Percentiles rank a stretch among this genome's conserved stretches.
Conservation (phyloP, 805 yeast species). For the Grigorovia jiainica region DNA sequence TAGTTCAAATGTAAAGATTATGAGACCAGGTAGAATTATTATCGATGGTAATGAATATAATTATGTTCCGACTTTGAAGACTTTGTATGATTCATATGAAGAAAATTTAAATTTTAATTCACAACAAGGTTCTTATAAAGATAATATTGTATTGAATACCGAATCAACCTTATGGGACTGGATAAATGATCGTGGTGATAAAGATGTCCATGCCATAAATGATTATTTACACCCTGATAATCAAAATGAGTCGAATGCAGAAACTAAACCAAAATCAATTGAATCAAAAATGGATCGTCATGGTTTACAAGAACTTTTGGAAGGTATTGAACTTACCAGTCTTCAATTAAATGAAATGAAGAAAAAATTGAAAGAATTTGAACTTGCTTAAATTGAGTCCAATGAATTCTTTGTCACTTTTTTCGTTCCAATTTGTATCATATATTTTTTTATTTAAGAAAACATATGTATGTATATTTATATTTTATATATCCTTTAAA, state of each 20-base stretch:
- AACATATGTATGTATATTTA: too few relatives aligned
- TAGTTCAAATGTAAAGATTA: conserved; percentile 7
- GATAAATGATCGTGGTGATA: conserved; percentile 40
- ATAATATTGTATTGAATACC: conserved; percentile 31
- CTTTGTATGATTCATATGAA: conserved; percentile 26
- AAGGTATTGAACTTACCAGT: conserved; percentile 21
- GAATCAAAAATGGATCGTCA: conserved; percentile 7
- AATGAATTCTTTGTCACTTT: neutral
- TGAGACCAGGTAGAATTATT: conserved; percentile 19
- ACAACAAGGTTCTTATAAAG: conserved; percentile 8
- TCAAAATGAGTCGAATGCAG: neutral
- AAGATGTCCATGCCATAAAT: conserved; percentile 2
- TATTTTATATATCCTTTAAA: too few relatives aligned
- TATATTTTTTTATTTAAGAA: too few relatives aligned
- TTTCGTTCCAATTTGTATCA: neutral
- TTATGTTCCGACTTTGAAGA: conserved; percentile 34
- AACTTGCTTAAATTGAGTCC: neutral
- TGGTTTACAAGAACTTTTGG: conserved; percentile 18
- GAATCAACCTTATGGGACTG: conserved; percentile 67
- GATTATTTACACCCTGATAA: conserved; percentile 2
- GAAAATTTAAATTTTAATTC: conserved; percentile 9
- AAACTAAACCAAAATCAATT: neutral
- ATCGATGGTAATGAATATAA: conserved; percentile 32
- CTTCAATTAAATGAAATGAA: conserved; percentile 21
- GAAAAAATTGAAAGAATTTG: conserved; percentile 3